Percentiles rank a stretch among this genome's conserved stretches.
Conservation (phyloP, 176 grass and related monocot genomes). For the Sorghum bicolor region DNA sequence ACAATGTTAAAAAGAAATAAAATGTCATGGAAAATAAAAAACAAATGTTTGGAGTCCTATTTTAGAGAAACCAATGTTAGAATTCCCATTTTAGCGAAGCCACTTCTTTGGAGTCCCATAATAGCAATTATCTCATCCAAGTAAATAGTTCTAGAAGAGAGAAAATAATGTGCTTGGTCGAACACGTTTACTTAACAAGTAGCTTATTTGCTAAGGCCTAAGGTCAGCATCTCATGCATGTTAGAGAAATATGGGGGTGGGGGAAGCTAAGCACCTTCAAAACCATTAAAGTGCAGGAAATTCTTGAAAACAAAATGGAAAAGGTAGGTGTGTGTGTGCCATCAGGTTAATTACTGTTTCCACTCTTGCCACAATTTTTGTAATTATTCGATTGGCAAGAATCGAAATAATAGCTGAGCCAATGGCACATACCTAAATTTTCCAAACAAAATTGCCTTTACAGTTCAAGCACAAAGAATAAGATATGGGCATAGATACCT, state of each 20-base stretch:
- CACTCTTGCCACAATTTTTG: not conserved
- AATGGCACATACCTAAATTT: not conserved
- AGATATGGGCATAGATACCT: conserved; percentile 55
- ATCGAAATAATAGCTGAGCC: not conserved
- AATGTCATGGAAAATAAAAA: too few relatives aligned
- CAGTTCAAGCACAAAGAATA: conserved; percentile 21
- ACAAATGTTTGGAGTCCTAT: too few relatives aligned
- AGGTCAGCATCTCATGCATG: not conserved
- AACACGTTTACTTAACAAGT: not conserved
- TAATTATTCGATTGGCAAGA: not conserved
- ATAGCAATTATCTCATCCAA: too few relatives aligned
- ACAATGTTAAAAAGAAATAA: too few relatives aligned
- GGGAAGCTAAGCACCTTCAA: not conserved
- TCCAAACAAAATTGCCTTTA: not conserved
- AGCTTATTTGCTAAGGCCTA: conserved; percentile 8
- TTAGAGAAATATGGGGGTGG: not conserved
- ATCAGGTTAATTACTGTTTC: not conserved
- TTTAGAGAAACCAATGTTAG: too few relatives aligned
- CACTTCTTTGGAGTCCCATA: too few relatives aligned
- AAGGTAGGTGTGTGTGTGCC: not conserved
- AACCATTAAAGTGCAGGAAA: not conserved
- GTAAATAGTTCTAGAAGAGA: not conserved
- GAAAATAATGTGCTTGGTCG: not conserved
- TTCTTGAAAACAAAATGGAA: not conserved
- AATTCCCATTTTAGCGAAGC: too few relatives aligned